Conservation (phyloP, 2,329 filamentous ascomycete genomes). For the Fusarium humuli region DNA sequence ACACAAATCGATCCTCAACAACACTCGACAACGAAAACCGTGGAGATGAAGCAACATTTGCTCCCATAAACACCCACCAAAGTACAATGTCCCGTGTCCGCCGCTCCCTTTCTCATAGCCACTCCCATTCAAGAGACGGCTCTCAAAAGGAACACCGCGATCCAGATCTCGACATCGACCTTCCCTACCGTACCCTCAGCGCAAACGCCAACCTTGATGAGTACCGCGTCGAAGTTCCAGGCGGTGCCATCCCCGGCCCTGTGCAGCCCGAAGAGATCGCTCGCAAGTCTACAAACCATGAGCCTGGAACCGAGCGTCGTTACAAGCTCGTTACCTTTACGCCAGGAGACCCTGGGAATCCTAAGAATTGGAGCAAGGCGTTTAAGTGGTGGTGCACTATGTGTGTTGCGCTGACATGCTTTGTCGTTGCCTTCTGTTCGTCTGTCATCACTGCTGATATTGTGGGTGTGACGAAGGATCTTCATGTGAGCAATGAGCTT, state of each 20-base stretch:
- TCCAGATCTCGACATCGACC: constrained; percentile 62
- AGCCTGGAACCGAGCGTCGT: constrained; percentile 39
- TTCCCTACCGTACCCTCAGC: constrained; percentile 74
- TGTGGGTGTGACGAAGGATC: constrained; percentile 69
- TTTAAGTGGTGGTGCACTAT: constrained; percentile 89
- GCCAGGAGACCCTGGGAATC: constrained; percentile 78
- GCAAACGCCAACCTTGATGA: constrained; percentile 72
- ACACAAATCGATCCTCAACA: constrained; percentile 35
- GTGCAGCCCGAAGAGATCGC: constrained; percentile 44
- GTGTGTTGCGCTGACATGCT: constrained; percentile 81
- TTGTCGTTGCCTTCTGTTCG: constrained; percentile 77
- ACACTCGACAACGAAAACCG: constrained; percentile 27
- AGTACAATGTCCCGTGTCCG: constrained; percentile 35
- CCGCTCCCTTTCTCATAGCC: constrained; percentile 39
- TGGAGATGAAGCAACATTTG: constrained; percentile 34
- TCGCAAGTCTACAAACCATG: constrained; percentile 28
- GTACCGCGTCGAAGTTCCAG: constrained; percentile 71
- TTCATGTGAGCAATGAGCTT: constrained; percentile 78
- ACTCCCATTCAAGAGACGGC: constrained; percentile 18
- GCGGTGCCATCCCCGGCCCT: constrained; percentile 69
- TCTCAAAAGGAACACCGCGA: constrained; percentile 53
- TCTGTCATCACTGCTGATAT: constrained; percentile 84
- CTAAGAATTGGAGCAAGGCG: constrained; percentile 85
- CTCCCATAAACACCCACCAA: constrained; percentile 40
- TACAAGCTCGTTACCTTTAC: constrained; percentile 73